phyloP scores from a whole-genome alignment of 805 yeast species.

The Monosporozyma solicola region DNA sequence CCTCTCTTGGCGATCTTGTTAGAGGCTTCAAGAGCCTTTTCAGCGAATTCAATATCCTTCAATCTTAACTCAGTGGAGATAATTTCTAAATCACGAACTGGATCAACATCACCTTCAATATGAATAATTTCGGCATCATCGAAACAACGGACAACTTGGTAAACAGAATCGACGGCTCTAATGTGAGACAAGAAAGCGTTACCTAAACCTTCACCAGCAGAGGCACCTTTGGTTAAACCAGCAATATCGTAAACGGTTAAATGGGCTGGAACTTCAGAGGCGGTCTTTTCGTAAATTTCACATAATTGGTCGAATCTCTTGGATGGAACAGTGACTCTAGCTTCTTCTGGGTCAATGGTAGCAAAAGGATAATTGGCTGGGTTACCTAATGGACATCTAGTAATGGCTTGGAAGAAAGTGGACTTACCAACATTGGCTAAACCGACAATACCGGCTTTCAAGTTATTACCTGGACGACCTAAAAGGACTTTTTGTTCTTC shows the following conservation, averaged over 20 bases:
- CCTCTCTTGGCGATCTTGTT: slow-evolving; percentile 79
- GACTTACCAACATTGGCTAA: slow-evolving; percentile 76
- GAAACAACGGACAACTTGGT: slow-evolving; percentile 95
- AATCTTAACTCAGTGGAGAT: slow-evolving; percentile 85
- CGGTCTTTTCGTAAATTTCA: slow-evolving; percentile 69
- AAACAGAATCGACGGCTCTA: slow-evolving; percentile 95
- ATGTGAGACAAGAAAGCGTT: slow-evolving; percentile 94
- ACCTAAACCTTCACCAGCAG: slow-evolving; percentile 95
- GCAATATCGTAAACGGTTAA: slow-evolving; percentile 95
- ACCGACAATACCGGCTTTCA: slow-evolving; percentile 63
- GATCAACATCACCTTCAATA: slow-evolving; percentile 94
- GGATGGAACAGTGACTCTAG: slow-evolving; percentile 90
- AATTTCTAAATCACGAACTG: slow-evolving; percentile 88
- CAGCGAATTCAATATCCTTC: slow-evolving; percentile 92
- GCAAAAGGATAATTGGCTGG: slow-evolving; percentile 82
- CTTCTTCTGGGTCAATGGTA: slow-evolving; percentile 95
- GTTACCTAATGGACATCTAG: slow-evolving; percentile 57
- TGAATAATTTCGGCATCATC: slow-evolving; percentile 97
- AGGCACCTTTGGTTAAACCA: slow-evolving; percentile 95
- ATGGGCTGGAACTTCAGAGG: slow-evolving; percentile 81
- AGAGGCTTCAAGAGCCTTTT: slow-evolving; percentile 68
- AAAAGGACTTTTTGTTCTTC: slow-evolving; percentile 58
- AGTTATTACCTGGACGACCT: slow-evolving; percentile 69
- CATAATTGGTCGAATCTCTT: slow-evolving; percentile 72
- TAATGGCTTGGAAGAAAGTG: slow-evolving; percentile 73